Base-by-base conservation (phyloP, 73 alveolate species). In the Stentor coeruleus region DNA sequence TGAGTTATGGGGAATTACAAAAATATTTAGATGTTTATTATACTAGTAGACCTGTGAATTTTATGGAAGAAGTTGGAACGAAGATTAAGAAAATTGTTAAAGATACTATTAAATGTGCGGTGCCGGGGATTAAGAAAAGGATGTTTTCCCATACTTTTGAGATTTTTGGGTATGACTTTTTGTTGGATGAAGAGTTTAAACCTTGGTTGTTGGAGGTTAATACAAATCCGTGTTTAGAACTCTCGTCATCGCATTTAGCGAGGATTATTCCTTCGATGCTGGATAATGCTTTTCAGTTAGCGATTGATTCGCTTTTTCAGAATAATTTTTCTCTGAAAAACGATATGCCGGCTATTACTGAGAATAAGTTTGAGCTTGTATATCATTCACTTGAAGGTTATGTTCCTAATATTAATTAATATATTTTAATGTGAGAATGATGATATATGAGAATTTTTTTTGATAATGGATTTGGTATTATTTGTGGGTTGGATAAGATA, bases 151-250 rank as follows among this genome's bases (percentile, higher is more conserved):
- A 80, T 39, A 88, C 94, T 84, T 90, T 90, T 88, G 97, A 91
- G 58, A 77, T 91, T n/a, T 91, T 91, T 82, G 97, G 97, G 40
- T 91, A 88, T 88, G 97, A 91, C 81, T 91, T 89, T 85, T 84
- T 91, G 84, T 75, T 91, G 66, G 97, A 91, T 82, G 94, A 88
- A 58, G 89, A 91, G 74, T 82, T 88, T 77, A 81, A 59, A 41
- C 85, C 90, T 42, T 91, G 90, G 91, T 84, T 91, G 38, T 86
- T 91, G 74, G 97, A 91, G 59, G 95, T 91, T 11, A 91, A 91
- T 83, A 91, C 97, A 1, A 91, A 91, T 82, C 97, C 97, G 14
- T 92, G 94, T 72, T 77, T 91, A 41, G 97, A 91, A 84, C 90
- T 86, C 59, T 82, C 93, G 37, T 89, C 95, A 0, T 84, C 91